A percentile compares a stretch with the other conserved stretches of the same genome.
Conservation (phyloP, 495 filamentous ascomycete species). For the Xanthoparmelia taractica region DNA sequence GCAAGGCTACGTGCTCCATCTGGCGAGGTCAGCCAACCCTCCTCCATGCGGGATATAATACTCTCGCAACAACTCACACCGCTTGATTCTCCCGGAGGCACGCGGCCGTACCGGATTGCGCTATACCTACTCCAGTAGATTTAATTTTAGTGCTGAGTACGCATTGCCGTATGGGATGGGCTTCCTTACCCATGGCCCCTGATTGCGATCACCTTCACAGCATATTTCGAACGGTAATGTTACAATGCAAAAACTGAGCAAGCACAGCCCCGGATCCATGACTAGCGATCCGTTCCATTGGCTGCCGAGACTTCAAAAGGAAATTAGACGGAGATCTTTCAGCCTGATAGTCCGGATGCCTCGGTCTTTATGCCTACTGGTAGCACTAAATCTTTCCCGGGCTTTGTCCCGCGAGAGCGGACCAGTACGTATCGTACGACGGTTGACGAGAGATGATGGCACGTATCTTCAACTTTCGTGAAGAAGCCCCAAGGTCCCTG, state of each 20-base stretch:
- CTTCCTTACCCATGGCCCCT: neutral
- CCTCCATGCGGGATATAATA: neutral
- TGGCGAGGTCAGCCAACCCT: neutral
- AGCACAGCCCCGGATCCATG: neutral
- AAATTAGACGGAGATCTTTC: neutral
- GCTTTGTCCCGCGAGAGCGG: too few species aligned
- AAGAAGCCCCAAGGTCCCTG: too few species aligned
- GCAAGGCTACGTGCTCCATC: neutral
- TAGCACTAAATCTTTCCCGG: too few species aligned
- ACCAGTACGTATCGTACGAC: too few species aligned
- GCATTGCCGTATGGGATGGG: neutral
- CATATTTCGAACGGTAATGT: neutral
- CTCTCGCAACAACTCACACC: neutral
- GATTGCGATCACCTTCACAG: neutral
- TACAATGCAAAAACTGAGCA: neutral
- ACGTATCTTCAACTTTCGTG: too few species aligned
- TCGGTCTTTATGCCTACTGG: too few species aligned
- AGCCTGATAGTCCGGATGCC: neutral
- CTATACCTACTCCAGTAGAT: neutral
- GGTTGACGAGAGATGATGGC: too few species aligned
- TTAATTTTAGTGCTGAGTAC: neutral
- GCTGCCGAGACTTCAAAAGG: neutral
- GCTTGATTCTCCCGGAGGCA: neutral
- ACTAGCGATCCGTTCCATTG: neutral
- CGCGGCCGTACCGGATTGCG: neutral